Percentiles rank a stretch among this genome's conserved stretches.
Conservation (phyloP, 2,329 filamentous ascomycete genomes). For the Sarocladium oryzae region DNA sequence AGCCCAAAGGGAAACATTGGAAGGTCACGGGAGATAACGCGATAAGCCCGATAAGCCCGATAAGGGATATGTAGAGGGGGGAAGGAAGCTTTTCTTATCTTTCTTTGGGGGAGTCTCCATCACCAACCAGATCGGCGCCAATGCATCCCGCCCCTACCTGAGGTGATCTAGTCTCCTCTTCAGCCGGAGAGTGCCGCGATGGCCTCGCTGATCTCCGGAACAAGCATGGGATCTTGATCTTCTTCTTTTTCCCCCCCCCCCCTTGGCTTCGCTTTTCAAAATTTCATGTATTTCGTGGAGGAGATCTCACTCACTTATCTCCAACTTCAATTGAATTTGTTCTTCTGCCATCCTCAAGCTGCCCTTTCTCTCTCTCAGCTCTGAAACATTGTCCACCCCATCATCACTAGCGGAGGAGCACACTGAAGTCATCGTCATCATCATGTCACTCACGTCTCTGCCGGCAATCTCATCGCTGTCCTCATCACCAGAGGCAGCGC, state of each 20-base stretch:
- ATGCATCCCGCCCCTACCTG: background rate
- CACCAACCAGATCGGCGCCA: background rate
- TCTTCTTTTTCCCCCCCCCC: no score
- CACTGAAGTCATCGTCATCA: background rate
- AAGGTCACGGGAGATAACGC: conserved; percentile 23
- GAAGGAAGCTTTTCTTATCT: no score
- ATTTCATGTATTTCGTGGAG: no score
- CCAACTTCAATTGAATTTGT: background rate
- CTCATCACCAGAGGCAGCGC: conserved; percentile 20
- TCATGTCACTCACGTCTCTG: conserved; percentile 29
- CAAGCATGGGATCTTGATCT: background rate
- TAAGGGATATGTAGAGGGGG: no score
- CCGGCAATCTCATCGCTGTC: conserved; percentile 53
- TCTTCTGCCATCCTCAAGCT: no score
- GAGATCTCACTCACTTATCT: no score
- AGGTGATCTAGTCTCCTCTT: no score
- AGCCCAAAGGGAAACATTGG: background rate
- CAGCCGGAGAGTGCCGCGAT: background rate
- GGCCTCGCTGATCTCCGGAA: background rate
- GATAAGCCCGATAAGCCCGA: conserved; percentile 2
- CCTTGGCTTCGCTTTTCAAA: no score
- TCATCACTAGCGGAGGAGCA: no score
- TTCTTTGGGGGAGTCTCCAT: no score
- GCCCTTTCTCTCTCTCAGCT: no score
- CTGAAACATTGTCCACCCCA: no score